Evolutionary conservation across 75 land plant genomes (phyloP).

Genomic region (Azolla pinnata): DNA sequence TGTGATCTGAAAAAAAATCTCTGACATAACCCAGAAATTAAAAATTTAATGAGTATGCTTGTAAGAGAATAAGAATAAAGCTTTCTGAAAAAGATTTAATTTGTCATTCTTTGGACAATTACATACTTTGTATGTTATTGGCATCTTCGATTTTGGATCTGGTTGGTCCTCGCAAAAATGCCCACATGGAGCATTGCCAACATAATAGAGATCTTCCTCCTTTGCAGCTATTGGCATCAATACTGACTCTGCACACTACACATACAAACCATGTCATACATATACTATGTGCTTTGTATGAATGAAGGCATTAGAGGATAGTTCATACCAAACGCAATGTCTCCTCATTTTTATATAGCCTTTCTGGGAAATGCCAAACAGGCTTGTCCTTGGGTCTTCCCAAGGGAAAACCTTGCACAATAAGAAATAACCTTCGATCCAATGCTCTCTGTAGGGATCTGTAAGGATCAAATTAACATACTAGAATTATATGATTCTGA

Average conservation of each 20-base stretch:
- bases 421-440: constrained; percentile 78
- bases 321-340: constrained; percentile 59
- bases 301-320: not conserved
- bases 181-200: constrained; percentile 95
- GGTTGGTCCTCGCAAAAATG: constrained; percentile 42
- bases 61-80: not conserved
- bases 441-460: constrained; percentile 91
- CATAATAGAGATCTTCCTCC: constrained; percentile 64
- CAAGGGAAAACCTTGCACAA: constrained; percentile 58
- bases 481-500: no score
- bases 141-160: constrained; percentile 13
- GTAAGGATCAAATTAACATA: not conserved
- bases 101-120: not conserved
- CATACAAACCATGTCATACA: not conserved
- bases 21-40: no score
- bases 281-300: not conserved
- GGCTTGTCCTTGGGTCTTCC: constrained; percentile 48
- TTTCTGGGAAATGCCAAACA: constrained; percentile 98
- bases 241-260: constrained; percentile 92
- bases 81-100: not conserved
- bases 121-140: constrained; percentile 41
- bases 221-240: constrained; percentile 55
- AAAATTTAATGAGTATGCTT: no score
- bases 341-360: constrained; percentile 66
- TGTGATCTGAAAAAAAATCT: constrained; percentile 92